Base-by-base conservation (phyloP, 2,329 filamentous ascomycete genomes). In the Beauveria rudraprayagi region DNA sequence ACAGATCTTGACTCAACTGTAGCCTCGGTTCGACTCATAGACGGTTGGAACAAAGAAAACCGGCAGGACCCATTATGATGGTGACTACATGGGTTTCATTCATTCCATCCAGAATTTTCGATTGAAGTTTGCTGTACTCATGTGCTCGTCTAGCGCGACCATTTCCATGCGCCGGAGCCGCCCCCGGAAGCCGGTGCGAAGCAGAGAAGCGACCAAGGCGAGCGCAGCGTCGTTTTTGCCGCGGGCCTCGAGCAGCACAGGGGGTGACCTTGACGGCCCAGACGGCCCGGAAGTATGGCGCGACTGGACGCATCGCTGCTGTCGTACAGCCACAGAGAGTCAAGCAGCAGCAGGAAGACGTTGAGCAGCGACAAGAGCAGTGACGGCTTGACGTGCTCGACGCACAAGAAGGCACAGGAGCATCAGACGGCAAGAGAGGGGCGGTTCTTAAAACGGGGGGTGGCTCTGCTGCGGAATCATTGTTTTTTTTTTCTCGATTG, bases 141-240 rank as follows among this genome's bases (percentile, higher is more conserved):
- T 72, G 19, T 67, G 64, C 28, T 72, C 67, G 17, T 73, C 72
- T 54, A 77, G 66, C 3, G 67, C 64, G 43, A 72, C 73, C 24
- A 77, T 61, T 61, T 76, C 72, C 30, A 67, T 65, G 6, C 72
- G 71, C 48, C 63, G 68, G 17, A 78, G 65, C 48, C 77, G 64
- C 24, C 67, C 67, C 24, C 65, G 66, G 41, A 73, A 77, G 1
- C 76, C 76, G 11, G 64, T 70, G 52, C 65, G 57, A 64, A 77
- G 67, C 22, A 78, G 66, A 7, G 70, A 67, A 41, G 72, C 73
- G 43, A 77, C 64, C 76, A 75, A 78, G 63, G 71, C 71, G 60
- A 76, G 73, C 41, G 76, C 66, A 22, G 70, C 71, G 11, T 70
- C 9, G 70, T 67, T 67, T 67, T 78, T 79, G 59, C 71, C 73